Percentiles rank a stretch among this genome's conserved stretches.
phyloP scores from a whole-genome alignment of 805 yeast genomes.

The Kodamaea jinghongensis region DNA sequence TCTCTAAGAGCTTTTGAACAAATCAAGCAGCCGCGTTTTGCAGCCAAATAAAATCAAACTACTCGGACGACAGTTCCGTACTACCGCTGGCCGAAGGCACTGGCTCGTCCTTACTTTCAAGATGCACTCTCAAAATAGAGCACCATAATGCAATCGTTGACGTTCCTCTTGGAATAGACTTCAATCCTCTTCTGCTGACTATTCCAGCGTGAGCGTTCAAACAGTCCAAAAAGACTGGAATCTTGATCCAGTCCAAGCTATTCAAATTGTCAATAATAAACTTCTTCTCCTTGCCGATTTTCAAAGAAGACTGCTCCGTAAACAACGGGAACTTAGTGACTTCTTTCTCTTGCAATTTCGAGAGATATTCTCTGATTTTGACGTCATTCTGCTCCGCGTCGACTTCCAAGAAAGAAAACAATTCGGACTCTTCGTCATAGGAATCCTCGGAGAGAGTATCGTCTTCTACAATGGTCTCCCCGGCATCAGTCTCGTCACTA shows the following conservation, averaged over 20 bases:
- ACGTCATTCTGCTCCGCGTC: constrained; percentile 22
- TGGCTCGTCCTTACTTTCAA: constrained; percentile 12
- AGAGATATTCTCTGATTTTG: constrained; percentile 15
- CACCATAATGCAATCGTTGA: constrained; percentile 53
- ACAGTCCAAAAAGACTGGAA: constrained; percentile 67
- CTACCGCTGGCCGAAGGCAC: constrained; percentile 1
- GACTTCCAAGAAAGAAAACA: constrained; percentile 1
- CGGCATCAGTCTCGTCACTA: constrained; percentile 10
- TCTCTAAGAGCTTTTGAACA: too few species aligned
- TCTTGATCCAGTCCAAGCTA: constrained; percentile 68
- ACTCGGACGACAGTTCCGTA: background rate
- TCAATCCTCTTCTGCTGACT: constrained; percentile 69
- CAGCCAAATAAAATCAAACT: background rate
- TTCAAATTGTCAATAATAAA: constrained; percentile 56
- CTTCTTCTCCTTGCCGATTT: constrained; percentile 36
- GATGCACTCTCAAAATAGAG: constrained; percentile 33
- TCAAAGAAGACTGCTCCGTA: constrained; percentile 21
- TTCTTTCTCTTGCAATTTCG: constrained; percentile 16
- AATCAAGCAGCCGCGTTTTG: too few species aligned
- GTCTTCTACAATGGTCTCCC: constrained; percentile 12
- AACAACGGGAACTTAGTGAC: constrained; percentile 28
- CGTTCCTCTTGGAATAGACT: constrained; percentile 49
- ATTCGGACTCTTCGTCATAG: constrained; percentile 10
- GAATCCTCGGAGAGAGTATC: constrained; percentile 1
- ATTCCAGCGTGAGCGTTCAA: constrained; percentile 86